Evolutionary conservation across 495 filamentous ascomycete species (phyloP).

Genomic region (Penicillium desertorum): DNA sequence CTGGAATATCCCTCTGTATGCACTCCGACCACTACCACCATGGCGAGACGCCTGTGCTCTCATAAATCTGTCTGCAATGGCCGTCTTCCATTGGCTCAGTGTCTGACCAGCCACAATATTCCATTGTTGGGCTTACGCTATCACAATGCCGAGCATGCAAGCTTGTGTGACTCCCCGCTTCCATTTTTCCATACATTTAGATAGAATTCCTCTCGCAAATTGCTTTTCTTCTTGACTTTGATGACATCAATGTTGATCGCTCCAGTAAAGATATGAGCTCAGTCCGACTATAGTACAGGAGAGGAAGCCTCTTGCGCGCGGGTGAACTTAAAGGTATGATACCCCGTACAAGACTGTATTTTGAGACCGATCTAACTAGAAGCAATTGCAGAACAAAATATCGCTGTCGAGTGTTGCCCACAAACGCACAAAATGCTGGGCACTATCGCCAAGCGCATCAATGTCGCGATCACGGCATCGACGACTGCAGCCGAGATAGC

Average conservation of each 20-base stretch:
- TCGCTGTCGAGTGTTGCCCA: neutral
- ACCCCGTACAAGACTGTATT: neutral
- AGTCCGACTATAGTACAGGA: slow-evolving; percentile 11
- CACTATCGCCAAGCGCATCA: slow-evolving; percentile 61
- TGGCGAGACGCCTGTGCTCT: slow-evolving; percentile 13
- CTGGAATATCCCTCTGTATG: slow-evolving; percentile 14
- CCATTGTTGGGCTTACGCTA: slow-evolving; percentile 13
- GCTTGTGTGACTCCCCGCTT: slow-evolving; percentile 22
- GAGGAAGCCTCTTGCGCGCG: slow-evolving; percentile 2
- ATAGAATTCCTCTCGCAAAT: slow-evolving; percentile 12
- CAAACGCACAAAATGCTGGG: slow-evolving; percentile 17
- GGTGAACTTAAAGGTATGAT: slow-evolving; percentile 11
- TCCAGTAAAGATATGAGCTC: slow-evolving; percentile 16
- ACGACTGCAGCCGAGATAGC: slow-evolving; percentile 69
- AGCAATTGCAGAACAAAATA: neutral
- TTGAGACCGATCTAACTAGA: neutral
- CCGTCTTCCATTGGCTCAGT: slow-evolving; percentile 18
- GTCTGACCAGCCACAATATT: neutral
- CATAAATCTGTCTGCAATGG: slow-evolving; percentile 6
- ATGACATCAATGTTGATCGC: slow-evolving; percentile 6
- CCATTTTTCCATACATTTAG: slow-evolving; percentile 22
- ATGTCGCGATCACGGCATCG: slow-evolving; percentile 66
- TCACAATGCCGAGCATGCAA: slow-evolving; percentile 13
- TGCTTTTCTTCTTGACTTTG: slow-evolving; percentile 5
- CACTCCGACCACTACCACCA: neutral